Base-by-base conservation (phyloP, 345 rosid genomes). In the Gossypium longicalyx region DNA sequence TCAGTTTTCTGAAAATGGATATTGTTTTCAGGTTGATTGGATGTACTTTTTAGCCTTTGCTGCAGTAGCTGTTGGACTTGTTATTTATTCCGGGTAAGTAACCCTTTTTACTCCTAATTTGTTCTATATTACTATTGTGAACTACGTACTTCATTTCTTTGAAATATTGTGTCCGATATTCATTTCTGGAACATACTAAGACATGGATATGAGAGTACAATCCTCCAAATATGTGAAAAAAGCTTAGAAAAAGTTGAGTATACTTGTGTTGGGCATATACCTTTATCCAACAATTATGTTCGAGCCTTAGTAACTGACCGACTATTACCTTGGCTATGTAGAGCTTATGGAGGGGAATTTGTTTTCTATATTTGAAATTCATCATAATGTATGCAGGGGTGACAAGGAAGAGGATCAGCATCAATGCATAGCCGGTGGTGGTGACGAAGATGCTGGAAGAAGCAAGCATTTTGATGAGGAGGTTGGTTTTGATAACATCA, bases 41-140 rank as follows among this genome's bases (percentile, higher is more conserved):
- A 87, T 88, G 86, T 95, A 95, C 83, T 95, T 80, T 74, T 57
- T 91, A 74, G 93, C 99, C 54, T 93, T 95, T 76, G 93, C 84
- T 73, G 90, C 87, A 70, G 96, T 94, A 58, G 77, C 83, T 53
- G 59, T 79, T 38, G 98, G 97, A 64, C 87, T 95, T 48, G 20
- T 90, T 76, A 80, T 91, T 76, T 95, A 95, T 81, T 91, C 98
- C 0, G 84, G 89, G 97, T 90, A 82, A 12, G 82, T 29, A 74
- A 38, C 41, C 7, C 41, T 54, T 74, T 51, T 20, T 48, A 12
- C 25, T 54, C n/a, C 49, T 17, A 10, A 10, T 53, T 52, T 13
- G 13, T 70, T 5, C 7, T 34, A 34, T 34, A 4, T 34, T 2
- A 34, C 41, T 34, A 34, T 34, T 5, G 41, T 34, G 41, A 34